A percentile compares a stretch with the other conserved stretches of the same genome.
These are phyloP conservation scores for Viola odorata DNA, from an alignment of 345 rosid species.

Conservation along the genomic window DNA sequence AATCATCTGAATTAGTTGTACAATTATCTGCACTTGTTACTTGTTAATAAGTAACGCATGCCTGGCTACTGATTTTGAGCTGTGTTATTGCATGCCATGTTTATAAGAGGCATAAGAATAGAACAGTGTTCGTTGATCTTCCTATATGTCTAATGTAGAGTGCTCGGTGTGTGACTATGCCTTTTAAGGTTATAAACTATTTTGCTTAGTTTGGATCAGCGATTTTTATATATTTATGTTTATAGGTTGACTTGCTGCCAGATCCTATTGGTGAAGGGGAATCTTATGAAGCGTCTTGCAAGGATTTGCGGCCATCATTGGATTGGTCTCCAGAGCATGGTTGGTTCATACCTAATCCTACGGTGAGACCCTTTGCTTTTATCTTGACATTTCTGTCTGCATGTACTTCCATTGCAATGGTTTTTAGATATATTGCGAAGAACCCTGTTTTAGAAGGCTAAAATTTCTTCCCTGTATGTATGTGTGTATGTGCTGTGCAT, in stretches of 20 bases:
- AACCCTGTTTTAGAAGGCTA: neutral
- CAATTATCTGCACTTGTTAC: too few relatives aligned
- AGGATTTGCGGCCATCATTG: constrained; percentile 58
- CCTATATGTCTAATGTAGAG: neutral
- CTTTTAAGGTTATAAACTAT: neutral
- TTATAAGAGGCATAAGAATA: too few relatives aligned
- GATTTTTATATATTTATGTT: neutral
- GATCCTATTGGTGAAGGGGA: constrained; percentile 57
- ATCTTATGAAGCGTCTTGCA: constrained; percentile 31
- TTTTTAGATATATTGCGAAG: neutral
- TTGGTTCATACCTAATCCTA: constrained; percentile 38
- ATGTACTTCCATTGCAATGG: neutral
- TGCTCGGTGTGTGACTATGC: neutral
- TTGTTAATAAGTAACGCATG: too few relatives aligned
- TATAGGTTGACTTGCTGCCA: constrained; percentile 44
- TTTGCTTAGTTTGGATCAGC: neutral
- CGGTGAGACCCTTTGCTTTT: constrained; percentile 11
- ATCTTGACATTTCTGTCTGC: constrained; percentile 1
- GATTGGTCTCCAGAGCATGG: constrained; percentile 52
- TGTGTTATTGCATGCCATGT: too few relatives aligned
- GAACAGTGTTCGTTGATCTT: neutral
- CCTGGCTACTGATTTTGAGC: too few relatives aligned
- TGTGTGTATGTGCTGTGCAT: too few relatives aligned
- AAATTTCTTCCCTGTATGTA: neutral
- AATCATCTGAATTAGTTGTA: too few relatives aligned